Conservation (phyloP, 805 yeast genomes). For the Lipomyces kockii region DNA sequence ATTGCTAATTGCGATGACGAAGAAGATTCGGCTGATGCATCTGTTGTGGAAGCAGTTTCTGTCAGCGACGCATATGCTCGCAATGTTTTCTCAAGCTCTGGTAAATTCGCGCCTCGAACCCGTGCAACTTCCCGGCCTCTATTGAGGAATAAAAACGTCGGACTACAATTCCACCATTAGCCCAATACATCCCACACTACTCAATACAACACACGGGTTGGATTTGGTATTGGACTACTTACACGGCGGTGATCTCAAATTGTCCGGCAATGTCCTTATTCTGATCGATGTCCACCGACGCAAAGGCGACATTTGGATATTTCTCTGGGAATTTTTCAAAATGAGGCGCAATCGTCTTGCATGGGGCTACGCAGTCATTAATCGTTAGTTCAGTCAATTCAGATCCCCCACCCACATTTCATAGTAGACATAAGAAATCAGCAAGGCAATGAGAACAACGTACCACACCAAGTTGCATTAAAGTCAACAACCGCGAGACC, state of each 20-base stretch:
- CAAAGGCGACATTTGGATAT: conserved; percentile 20
- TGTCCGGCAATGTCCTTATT: conserved; percentile 16
- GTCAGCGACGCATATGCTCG: conserved; percentile 4
- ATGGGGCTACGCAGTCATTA: conserved; percentile 12
- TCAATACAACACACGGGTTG: too few relatives aligned
- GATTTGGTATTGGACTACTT: background rate
- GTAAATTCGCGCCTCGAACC: conserved; percentile 26
- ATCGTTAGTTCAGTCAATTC: too few relatives aligned
- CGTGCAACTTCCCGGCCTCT: conserved; percentile 23
- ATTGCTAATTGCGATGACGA: conserved; percentile 3
- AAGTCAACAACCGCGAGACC: conserved; percentile 26
- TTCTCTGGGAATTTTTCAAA: conserved; percentile 16
- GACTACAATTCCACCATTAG: conserved; percentile 4
- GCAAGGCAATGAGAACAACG: background rate
- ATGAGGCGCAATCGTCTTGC: conserved; percentile 27
- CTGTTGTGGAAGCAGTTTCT: background rate
- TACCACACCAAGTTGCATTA: conserved; percentile 31
- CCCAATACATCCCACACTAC: background rate
- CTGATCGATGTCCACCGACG: conserved; percentile 27
- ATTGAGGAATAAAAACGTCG: conserved; percentile 19
- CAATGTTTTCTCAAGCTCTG: conserved; percentile 8
- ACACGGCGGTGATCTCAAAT: conserved; percentile 22
- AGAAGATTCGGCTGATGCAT: conserved; percentile 3
- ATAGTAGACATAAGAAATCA: background rate
- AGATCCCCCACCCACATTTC: too few relatives aligned